phyloP scores from a whole-genome alignment of 2,329 filamentous ascomycete species.

The Aureobasidium mangrovei region DNA sequence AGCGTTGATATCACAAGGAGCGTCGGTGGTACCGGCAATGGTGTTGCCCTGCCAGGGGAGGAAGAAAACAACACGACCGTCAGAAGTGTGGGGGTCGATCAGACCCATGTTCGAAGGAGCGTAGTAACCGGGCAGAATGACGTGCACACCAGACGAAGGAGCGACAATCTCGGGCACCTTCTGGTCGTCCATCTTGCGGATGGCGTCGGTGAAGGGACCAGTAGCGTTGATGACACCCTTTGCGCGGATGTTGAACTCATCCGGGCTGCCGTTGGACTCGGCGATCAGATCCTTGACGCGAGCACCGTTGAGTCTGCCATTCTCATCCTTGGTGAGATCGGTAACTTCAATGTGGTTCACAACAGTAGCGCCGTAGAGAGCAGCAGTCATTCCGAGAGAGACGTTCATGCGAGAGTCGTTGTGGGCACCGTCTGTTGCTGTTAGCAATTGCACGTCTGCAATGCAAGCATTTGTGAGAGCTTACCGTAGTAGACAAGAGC shows the following conservation, averaged over 20 bases:
- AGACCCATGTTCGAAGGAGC: constrained; percentile 79
- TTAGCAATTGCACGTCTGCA: neutral
- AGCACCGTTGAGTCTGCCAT: constrained; percentile 66
- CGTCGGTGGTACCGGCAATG: constrained; percentile 81
- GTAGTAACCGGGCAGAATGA: constrained; percentile 81
- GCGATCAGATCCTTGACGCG: constrained; percentile 61
- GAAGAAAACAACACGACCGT: constrained; percentile 88
- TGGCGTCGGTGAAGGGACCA: constrained; percentile 77
- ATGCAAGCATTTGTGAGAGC: constrained; percentile 3
- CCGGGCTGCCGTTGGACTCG: constrained; percentile 52
- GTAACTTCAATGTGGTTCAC: constrained; percentile 80
- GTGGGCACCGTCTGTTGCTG: constrained; percentile 62
- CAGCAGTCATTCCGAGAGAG: constrained; percentile 77
- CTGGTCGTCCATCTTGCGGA: constrained; percentile 75
- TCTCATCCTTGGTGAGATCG: constrained; percentile 61
- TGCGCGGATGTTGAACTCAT: constrained; percentile 63
- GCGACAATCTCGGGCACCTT: constrained; percentile 68
- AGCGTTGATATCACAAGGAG: constrained; percentile 60
- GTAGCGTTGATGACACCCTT: constrained; percentile 84
- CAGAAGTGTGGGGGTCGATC: constrained; percentile 77
- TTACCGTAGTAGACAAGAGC: constrained; percentile 77
- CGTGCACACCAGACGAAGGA: constrained; percentile 75
- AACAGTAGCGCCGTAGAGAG: constrained; percentile 75
- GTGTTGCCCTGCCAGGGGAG: constrained; percentile 89
- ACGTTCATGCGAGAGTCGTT: constrained; percentile 93